These are phyloP conservation scores for Dentipellis fragilis DNA, from an alignment of 768 basidiomycete genomes.

Conservation along the genomic window DNA sequence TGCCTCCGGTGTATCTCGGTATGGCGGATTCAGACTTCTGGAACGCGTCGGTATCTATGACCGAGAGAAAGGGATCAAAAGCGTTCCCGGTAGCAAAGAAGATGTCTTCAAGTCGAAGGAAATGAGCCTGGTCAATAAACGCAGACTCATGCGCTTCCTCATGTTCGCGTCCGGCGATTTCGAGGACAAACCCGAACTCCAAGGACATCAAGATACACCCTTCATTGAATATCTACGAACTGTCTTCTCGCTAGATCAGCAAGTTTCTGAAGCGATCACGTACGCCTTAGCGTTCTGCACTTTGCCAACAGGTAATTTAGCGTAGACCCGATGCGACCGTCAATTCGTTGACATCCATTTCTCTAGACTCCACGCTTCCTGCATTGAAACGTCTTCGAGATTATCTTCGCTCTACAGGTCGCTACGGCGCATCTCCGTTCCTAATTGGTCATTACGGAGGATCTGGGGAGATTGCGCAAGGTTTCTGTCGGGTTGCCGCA, in stretches of 20 bases:
- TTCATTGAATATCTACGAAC: conserved; percentile 58
- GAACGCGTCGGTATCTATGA: conserved; percentile 59
- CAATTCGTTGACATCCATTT: not conserved
- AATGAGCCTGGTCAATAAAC: conserved; percentile 73
- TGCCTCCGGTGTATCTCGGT: conserved; percentile 76
- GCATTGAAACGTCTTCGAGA: conserved; percentile 61
- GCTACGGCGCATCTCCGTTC: conserved; percentile 84
- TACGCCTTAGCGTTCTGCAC: conserved; percentile 73
- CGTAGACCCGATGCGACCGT: not conserved
- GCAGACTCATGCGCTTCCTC: conserved; percentile 87
- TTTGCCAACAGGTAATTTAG: conserved; percentile 40
- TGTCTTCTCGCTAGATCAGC: conserved; percentile 50
- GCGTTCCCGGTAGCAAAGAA: conserved; percentile 85
- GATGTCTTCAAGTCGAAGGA: conserved; percentile 82
- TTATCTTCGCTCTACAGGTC: conserved; percentile 71
- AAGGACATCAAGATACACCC: conserved; percentile 42
- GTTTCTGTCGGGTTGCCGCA: conserved; percentile 80
- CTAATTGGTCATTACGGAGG: conserved; percentile 95
- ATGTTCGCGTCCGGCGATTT: conserved; percentile 73
- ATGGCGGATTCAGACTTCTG: conserved; percentile 83
- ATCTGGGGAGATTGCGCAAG: conserved; percentile 85
- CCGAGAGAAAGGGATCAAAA: conserved; percentile 30
- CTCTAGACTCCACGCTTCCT: conserved; percentile 53
- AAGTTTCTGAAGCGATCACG: conserved; percentile 50
- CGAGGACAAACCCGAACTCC: conserved; percentile 48